Evolutionary conservation across 345 rosid species (phyloP), one percentile per base, ranked within the genome.

Genomic region (Populus alba): DNA sequence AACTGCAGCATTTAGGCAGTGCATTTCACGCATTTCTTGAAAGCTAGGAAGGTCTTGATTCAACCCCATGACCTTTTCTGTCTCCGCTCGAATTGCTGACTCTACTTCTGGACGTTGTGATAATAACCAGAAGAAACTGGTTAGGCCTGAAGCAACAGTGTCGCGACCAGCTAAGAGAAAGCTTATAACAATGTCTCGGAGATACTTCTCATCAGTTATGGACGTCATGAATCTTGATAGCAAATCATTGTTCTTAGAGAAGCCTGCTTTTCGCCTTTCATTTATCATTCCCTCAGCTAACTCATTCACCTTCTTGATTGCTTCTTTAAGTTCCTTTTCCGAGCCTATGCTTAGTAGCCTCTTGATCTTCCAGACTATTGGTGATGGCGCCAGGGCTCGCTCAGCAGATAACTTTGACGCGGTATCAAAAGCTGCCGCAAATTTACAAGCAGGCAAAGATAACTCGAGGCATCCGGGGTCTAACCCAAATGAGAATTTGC

Each of bases 401-500:
- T 82, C 80, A 37, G 91, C 83, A 0, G 92, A 85, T 29, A 92
- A 75, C 53, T 82, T 86, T 0, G 94, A 82, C 4, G 96, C 96
- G 6, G 83, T 75, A 73, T 89, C 95, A 70, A 91, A 91, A 47
- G 94, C 86, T 18, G 77, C 65, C 0, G 88, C 89, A 66, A 90
- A 86, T 5, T 53, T 41, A 23, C 88, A 83, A 11, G 84, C 74
- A 25, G 91, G 90, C 7, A 86, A 66, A 23, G 88, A 84, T 20
- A 83, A 71, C n/a, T 83, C 84, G 2, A 91, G 87, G 53, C 87
- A 89, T 27, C 87, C 87, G 0, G 97, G 94, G 82, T 93, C 94
- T 13, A 85, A 85, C 27, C 92, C 94, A 73, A 93, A 82, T 0
- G 96, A 90, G n/a, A 91, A 85, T 35, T 83, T 91, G 78, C 92